Evolutionary conservation across 129 eudicot genomes (phyloP).

Genomic region (Silybum marianum): DNA sequence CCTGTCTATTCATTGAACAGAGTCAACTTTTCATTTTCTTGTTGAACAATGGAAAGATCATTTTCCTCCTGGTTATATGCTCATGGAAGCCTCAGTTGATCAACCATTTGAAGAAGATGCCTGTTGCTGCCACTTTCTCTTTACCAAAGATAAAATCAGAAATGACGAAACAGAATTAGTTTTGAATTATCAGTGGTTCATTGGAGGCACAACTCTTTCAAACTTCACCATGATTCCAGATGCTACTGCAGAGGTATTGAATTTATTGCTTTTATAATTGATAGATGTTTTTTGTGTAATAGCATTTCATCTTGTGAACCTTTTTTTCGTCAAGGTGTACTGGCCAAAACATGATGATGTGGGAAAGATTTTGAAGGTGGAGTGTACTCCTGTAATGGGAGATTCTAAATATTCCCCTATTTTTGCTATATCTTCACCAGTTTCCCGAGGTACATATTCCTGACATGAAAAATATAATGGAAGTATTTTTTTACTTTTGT

Average conservation of each 20-base stretch:
- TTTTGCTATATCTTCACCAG: conserved; percentile 84
- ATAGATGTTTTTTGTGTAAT: not conserved
- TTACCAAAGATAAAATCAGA: conserved; percentile 52
- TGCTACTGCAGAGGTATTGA: conserved; percentile 67
- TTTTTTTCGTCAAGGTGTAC: conserved; percentile 53
- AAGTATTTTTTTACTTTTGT: no score
- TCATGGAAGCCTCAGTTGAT: conserved; percentile 73
- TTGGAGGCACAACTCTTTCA: conserved; percentile 70
- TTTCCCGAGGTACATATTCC: conserved; percentile 65
- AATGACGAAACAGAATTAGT: conserved; percentile 51
- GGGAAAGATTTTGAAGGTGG: conserved; percentile 73
- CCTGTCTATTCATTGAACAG: conserved; percentile 46
- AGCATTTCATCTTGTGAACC: conserved; percentile 18
- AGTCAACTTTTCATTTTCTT: conserved; percentile 83
- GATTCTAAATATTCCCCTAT: conserved; percentile 69
- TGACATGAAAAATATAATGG: not conserved
- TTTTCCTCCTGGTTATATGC: conserved; percentile 79
- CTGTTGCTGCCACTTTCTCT: conserved; percentile 84
- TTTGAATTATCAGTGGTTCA: conserved; percentile 87
- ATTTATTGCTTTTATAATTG: not conserved
- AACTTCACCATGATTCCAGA: conserved; percentile 63
- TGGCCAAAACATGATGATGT: conserved; percentile 80
- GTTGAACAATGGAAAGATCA: conserved; percentile 88
- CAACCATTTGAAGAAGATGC: conserved; percentile 96
- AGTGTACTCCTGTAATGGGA: conserved; percentile 83